A percentile compares a stretch with the other conserved stretches of the same genome.
Evolutionary conservation across 2,329 filamentous ascomycete genomes (phyloP).

Genomic region (Alternaria ethzedia): DNA sequence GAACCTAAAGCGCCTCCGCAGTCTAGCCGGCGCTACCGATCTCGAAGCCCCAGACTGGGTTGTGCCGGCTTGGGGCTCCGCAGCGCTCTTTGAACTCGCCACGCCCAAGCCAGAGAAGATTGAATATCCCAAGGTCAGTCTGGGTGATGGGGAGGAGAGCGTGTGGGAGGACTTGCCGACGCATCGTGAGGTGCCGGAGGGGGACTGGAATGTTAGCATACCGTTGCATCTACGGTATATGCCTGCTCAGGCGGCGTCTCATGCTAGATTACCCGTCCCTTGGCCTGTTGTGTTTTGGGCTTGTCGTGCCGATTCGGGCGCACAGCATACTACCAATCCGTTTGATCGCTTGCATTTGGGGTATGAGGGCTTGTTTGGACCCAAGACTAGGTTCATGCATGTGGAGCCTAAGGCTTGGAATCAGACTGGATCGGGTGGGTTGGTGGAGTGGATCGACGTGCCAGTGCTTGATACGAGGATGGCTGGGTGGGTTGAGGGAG

Average conservation of each 20-base stretch:
- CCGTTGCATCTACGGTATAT: slow-evolving; percentile 89
- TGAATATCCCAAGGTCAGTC: slow-evolving; percentile 11
- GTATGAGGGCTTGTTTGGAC: slow-evolving; percentile 80
- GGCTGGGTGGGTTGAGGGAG: slow-evolving; percentile 49
- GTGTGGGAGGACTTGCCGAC: slow-evolving; percentile 2
- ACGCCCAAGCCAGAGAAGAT: slow-evolving; percentile 35
- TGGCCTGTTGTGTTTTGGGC: slow-evolving; percentile 92
- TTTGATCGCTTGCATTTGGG: slow-evolving; percentile 87
- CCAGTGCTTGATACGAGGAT: slow-evolving; percentile 51
- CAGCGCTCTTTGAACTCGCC: slow-evolving; percentile 76
- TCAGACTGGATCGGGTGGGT: not conserved
- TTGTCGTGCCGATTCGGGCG: slow-evolving; percentile 70
- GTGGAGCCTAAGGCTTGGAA: slow-evolving; percentile 39
- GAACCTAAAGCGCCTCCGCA: slow-evolving; percentile 72
- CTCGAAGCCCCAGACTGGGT: slow-evolving; percentile 90
- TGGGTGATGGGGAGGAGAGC: not conserved
- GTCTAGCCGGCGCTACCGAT: slow-evolving; percentile 78
- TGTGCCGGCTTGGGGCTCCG: slow-evolving; percentile 77
- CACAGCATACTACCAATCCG: slow-evolving; percentile 76
- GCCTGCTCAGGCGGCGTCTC: slow-evolving; percentile 46
- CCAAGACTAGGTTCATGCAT: slow-evolving; percentile 84
- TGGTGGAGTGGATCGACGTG: slow-evolving; percentile 48
- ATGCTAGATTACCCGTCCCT: slow-evolving; percentile 63
- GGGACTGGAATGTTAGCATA: slow-evolving; percentile 69
- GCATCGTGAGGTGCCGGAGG: slow-evolving; percentile 25